A percentile compares a stretch with the other conserved stretches of the same genome.
Conservation (phyloP, 352 stramenopile genomes). For the Albugo laibachii region DNA sequence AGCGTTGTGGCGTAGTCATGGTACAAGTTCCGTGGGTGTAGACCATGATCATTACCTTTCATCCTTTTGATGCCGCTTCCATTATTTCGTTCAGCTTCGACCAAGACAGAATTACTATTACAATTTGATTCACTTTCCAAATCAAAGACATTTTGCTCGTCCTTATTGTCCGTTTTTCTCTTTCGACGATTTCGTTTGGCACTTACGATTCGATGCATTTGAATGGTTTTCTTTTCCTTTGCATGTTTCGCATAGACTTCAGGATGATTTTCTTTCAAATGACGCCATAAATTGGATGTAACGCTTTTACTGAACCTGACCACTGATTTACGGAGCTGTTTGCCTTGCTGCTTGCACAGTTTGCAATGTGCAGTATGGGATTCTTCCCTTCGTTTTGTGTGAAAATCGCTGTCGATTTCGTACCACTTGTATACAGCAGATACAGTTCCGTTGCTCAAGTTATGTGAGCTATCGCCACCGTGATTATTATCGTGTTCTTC, state of each 20-base stretch:
- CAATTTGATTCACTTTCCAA: no score
- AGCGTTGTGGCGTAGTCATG: background rate
- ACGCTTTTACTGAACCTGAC: constrained; percentile 72
- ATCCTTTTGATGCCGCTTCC: no score
- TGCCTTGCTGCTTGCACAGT: constrained; percentile 32
- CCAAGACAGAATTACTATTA: no score
- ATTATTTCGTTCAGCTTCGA: no score
- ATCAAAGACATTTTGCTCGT: background rate
- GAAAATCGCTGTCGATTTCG: constrained; percentile 38
- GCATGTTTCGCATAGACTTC: constrained; percentile 47
- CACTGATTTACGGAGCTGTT: constrained; percentile 36
- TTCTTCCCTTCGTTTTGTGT: constrained; percentile 44
- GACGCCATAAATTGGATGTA: constrained; percentile 64
- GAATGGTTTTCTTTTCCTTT: constrained; percentile 53
- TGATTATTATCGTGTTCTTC: no score
- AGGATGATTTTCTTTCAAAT: constrained; percentile 67
- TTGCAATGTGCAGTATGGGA: constrained; percentile 49
- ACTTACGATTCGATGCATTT: constrained; percentile 38
- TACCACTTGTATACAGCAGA: constrained; percentile 68
- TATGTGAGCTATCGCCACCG: no score
- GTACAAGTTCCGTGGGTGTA: no score
- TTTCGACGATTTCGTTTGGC: constrained; percentile 35
- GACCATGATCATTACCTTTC: no score
- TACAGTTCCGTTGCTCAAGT: constrained; percentile 3
- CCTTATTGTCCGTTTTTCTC: constrained; percentile 15